Evolutionary conservation across 345 rosid species (phyloP).

Genomic region (Excoecaria cochinchinensis): DNA sequence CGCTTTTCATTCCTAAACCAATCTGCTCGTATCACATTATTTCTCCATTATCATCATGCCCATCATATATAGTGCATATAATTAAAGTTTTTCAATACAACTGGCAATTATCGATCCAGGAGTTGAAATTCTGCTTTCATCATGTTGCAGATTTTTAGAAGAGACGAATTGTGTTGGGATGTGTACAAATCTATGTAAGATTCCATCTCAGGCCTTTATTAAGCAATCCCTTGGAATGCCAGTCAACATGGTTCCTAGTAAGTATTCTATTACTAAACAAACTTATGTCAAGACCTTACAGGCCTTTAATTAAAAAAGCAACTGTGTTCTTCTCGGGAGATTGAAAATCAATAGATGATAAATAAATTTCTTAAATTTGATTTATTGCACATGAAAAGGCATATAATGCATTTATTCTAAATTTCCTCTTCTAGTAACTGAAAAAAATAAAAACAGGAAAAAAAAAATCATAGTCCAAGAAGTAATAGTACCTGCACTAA

Average conservation of each 20-base stretch:
- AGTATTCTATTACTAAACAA: conserved; percentile 16
- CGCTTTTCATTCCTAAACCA: conserved; percentile 29
- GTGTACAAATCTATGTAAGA: conserved; percentile 89
- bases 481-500: conserved; percentile 54
- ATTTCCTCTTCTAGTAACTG: conserved; percentile 21
- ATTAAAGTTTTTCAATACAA: conserved; percentile 19
- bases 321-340: not conserved
- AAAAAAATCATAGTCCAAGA: conserved; percentile 22
- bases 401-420: not conserved
- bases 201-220: conserved; percentile 76
- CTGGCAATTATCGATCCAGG: conserved; percentile 23
- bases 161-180: conserved; percentile 80
- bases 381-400: not conserved
- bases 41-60: conserved; percentile 32
- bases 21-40: conserved; percentile 37
- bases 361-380: not conserved
- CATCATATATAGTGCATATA: conserved; percentile 21
- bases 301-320: no score
- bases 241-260: conserved; percentile 88
- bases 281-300: not conserved
- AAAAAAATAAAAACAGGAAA: conserved; percentile 13
- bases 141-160: conserved; percentile 69
- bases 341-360: not conserved
- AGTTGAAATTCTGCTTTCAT: not conserved
- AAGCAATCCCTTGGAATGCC: conserved; percentile 81